These are phyloP conservation scores for Thuja plicata DNA, from an alignment of 83 land plant species.

Conservation along the genomic window DNA sequence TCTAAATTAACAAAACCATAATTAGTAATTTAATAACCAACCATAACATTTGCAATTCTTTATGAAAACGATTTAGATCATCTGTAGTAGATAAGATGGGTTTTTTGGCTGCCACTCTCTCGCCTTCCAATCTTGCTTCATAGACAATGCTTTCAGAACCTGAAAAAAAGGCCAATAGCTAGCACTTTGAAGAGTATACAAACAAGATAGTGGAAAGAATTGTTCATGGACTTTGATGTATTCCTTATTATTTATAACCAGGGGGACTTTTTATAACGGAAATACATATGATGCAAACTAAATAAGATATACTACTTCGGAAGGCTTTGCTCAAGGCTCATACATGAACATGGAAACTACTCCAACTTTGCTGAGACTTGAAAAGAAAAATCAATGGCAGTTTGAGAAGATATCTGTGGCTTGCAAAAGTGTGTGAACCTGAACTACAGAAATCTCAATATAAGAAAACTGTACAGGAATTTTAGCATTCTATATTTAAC, in stretches of 20 bases:
- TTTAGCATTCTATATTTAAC: neutral
- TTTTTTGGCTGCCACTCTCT: constrained; percentile 79
- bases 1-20: neutral
- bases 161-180: constrained; percentile 18
- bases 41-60: constrained; percentile 83
- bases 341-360: neutral
- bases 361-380: neutral
- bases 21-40: constrained; percentile 14
- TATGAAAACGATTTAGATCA: constrained; percentile 78
- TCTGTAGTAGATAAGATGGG: constrained; percentile 78
- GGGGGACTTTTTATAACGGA: neutral
- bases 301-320: neutral
- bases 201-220: neutral
- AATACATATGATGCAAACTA: neutral
- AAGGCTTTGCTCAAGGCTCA: neutral
- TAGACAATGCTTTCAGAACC: constrained; percentile 87
- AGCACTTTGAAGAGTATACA: constrained; percentile 16
- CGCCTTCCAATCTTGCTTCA: constrained; percentile 68
- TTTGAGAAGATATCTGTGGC: neutral
- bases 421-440: neutral
- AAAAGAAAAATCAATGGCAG: neutral
- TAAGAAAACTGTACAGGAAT: neutral
- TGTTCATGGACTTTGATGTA: neutral
- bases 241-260: neutral
- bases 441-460: neutral